These are phyloP conservation scores for Mycena albidolilacea DNA, from an alignment of 768 basidiomycete genomes.

Conservation along the genomic window DNA sequence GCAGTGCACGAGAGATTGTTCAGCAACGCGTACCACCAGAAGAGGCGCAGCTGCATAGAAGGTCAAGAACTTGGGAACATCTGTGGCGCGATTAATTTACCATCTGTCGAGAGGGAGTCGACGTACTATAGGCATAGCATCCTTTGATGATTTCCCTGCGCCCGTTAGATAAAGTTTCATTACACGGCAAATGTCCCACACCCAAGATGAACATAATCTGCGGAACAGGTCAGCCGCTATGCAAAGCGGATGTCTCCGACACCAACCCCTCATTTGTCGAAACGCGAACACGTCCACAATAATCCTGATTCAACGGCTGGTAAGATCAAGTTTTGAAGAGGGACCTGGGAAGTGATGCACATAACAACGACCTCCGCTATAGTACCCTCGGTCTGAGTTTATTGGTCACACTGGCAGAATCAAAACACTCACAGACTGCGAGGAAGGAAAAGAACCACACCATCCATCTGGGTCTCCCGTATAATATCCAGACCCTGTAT, in stretches of 20 bases:
- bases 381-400: background rate
- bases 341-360: background rate
- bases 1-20: background rate
- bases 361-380: constrained; percentile 13
- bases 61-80: constrained; percentile 19
- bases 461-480: constrained; percentile 11
- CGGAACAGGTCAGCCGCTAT: background rate
- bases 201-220: constrained; percentile 29
- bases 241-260: background rate
- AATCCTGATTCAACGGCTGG: background rate
- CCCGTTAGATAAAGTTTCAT: background rate
- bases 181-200: background rate
- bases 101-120: no score
- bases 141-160: constrained; percentile 19
- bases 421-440: background rate
- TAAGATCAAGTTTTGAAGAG: background rate
- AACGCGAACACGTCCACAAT: constrained; percentile 17
- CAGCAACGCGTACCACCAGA: background rate
- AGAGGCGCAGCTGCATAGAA: constrained; percentile 26
- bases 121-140: constrained; percentile 29
- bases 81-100: background rate
- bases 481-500: constrained; percentile 22
- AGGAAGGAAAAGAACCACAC: constrained; percentile 1
- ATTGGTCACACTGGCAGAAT: background rate
- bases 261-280: constrained; percentile 7